These are phyloP conservation scores for Nadsonia starkeyi-henricii DNA, from an alignment of 1,139 yeast species.

Conservation along the genomic window DNA sequence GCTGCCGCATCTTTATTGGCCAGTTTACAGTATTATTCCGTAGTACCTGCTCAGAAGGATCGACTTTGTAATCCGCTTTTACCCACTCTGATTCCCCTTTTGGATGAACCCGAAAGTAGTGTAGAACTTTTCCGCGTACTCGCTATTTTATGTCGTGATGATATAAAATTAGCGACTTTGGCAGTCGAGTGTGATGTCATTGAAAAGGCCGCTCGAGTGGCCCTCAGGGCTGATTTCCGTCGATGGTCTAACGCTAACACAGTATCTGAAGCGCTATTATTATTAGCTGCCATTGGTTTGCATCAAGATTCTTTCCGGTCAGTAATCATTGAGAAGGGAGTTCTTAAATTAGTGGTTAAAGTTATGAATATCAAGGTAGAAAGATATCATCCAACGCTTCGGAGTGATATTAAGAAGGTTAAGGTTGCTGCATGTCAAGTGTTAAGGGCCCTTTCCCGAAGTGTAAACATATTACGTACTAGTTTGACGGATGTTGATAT, in stretches of 20 bases:
- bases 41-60: constrained; percentile 13
- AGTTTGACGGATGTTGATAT: constrained; percentile 46
- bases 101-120: constrained; percentile 14
- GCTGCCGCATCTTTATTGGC: constrained; percentile 22
- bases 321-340: constrained; percentile 21
- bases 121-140: constrained; percentile 19
- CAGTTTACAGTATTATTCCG: constrained; percentile 16
- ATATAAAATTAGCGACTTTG: constrained; percentile 19
- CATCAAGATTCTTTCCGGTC: constrained; percentile 22
- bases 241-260: constrained; percentile 7
- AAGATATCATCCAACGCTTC: constrained; percentile 5
- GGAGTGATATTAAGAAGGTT: constrained; percentile 12
- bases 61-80: constrained; percentile 18
- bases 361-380: constrained; percentile 12
- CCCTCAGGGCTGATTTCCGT: no score
- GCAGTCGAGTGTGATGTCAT: constrained; percentile 26
- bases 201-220: constrained; percentile 9
- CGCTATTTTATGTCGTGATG: constrained; percentile 21
- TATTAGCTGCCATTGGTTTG: constrained; percentile 24
- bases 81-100: constrained; percentile 24
- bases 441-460: constrained; percentile 59
- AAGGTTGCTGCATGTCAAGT: constrained; percentile 38
- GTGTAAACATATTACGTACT: constrained; percentile 56
- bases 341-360: constrained; percentile 17
- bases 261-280: constrained; percentile 18